Evolutionary conservation across 805 yeast genomes (phyloP).

Genomic region (Metschnikowia vanudenii): DNA sequence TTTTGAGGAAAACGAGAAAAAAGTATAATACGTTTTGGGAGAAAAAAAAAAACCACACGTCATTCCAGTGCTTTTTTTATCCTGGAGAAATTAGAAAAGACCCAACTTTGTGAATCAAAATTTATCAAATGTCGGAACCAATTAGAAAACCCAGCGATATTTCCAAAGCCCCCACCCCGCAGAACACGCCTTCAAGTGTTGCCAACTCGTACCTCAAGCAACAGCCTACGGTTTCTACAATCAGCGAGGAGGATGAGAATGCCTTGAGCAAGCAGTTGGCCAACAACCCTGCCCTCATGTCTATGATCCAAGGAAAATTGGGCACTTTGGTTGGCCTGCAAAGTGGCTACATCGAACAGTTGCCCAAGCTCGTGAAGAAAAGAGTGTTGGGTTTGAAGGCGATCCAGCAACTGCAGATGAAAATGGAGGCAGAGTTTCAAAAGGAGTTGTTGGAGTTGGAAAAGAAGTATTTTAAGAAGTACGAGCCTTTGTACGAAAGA

Average conservation of each 20-base stretch:
- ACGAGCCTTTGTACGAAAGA: slow-evolving; percentile 71
- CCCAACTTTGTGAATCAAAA: neutral
- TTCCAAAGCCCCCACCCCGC: slow-evolving; percentile 96
- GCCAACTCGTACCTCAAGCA: slow-evolving; percentile 68
- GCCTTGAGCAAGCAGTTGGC: slow-evolving; percentile 51
- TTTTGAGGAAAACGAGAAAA: slow-evolving; percentile 11
- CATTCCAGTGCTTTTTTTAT: neutral
- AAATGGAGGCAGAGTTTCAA: slow-evolving; percentile 88
- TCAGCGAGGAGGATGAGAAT: slow-evolving; percentile 50
- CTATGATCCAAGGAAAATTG: slow-evolving; percentile 87
- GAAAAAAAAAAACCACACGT: neutral
- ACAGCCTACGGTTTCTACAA: slow-evolving; percentile 59
- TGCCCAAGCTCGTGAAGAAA: slow-evolving; percentile 70
- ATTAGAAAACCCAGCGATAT: slow-evolving; percentile 75
- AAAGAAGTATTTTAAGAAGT: slow-evolving; percentile 68
- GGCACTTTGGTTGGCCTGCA: slow-evolving; percentile 82
- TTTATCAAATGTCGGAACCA: slow-evolving; percentile 75
- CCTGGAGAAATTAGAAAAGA: neutral
- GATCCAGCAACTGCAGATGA: slow-evolving; percentile 74
- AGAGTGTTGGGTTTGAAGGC: slow-evolving; percentile 81
- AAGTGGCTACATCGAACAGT: slow-evolving; percentile 77
- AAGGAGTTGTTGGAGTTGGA: slow-evolving; percentile 84
- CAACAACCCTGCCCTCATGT: slow-evolving; percentile 77
- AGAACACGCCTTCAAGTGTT: slow-evolving; percentile 92
- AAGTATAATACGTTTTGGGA: neutral